These are phyloP conservation scores for Talaromyces marneffei DNA, from an alignment of 2,329 filamentous ascomycete genomes.

Conservation along the genomic window DNA sequence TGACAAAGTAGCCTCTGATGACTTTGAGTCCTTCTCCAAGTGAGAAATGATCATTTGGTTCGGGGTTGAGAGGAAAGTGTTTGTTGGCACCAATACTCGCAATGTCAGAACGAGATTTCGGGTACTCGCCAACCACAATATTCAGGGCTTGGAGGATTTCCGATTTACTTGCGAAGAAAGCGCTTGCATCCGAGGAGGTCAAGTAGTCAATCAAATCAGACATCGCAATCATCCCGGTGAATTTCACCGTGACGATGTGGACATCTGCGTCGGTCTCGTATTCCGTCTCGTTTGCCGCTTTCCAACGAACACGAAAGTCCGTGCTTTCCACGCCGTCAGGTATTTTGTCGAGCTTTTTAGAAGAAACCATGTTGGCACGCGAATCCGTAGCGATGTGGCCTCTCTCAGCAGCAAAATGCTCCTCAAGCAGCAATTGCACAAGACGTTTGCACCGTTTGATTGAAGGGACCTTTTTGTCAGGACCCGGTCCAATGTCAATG, in stretches of 20 bases:
- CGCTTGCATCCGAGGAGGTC: conserved; percentile 29
- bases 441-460: conserved; percentile 45
- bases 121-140: conserved; percentile 48
- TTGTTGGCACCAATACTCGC: conserved; percentile 50
- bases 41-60: conserved; percentile 45
- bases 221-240: conserved; percentile 30
- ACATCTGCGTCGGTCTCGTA: conserved; percentile 27
- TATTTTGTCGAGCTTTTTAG: conserved; percentile 20
- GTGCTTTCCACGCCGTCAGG: conserved; percentile 18
- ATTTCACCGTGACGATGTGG: conserved; percentile 32
- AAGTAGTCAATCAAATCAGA: conserved; percentile 43
- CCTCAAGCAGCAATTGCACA: conserved; percentile 42
- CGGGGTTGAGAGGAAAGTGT: conserved; percentile 42
- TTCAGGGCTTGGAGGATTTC: conserved; percentile 55
- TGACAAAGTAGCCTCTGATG: conserved; percentile 57
- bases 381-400: conserved; percentile 37
- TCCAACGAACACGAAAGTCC: conserved; percentile 28
- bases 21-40: conserved; percentile 52
- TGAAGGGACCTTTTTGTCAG: conserved; percentile 14
- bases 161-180: conserved; percentile 39
- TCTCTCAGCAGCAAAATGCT: conserved; percentile 26
- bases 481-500: conserved; percentile 18
- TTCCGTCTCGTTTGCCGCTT: conserved; percentile 32
- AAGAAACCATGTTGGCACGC: conserved; percentile 34
- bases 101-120: conserved; percentile 39